Base-by-base conservation (phyloP, 495 filamentous ascomycete genomes). In the Cairneyella variabilis region DNA sequence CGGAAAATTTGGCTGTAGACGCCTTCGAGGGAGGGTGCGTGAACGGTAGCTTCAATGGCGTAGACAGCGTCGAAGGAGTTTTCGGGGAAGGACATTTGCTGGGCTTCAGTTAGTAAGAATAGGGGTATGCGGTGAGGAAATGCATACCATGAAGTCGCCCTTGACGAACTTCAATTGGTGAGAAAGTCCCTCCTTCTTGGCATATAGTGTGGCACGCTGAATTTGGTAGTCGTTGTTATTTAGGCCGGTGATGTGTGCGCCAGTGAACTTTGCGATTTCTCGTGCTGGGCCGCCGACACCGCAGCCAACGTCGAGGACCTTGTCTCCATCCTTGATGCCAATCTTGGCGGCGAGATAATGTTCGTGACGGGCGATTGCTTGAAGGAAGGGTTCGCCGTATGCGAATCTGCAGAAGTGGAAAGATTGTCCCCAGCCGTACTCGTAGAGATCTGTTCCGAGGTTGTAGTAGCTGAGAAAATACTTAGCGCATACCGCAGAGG, bases 171-270 rank as follows among this genome's bases (percentile, higher is more conserved):
- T 82, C 64, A 97, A 72, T 75, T 96, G 89, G 62, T 90, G 65
- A 2, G 84, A 79, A 30, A 97, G 75, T 48, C 88, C 88, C 66
- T 96, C 90, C 63, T 85, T 84, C 46, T 78, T 69, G 14, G 91
- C 89, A 67, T 97, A 97, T 38, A 78, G 78, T 20, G 85, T 92
- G 6, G 93, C 95, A 45, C 93, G 88, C 70, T 97, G 82, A 66
- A 98, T 97, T 74, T 98, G 93, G 79, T 97, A 97, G 75, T 97
- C 92, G 75, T 97, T 98, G 84, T 97, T 98, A 83, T 98, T 98
- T 66, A 98, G 72, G 34, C 93, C 93, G 21, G 89, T 85, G 54
- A 97, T 81, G 63, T 96, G 90, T 64, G 79, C 85, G 58, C 87
- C 92, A 38, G 90, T 83, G 76, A 98, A 98, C 69, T 95, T 92